These are phyloP conservation scores for Laburnicola sp. DNA, from an alignment of 2,329 filamentous ascomycete genomes.

Conservation along the genomic window DNA sequence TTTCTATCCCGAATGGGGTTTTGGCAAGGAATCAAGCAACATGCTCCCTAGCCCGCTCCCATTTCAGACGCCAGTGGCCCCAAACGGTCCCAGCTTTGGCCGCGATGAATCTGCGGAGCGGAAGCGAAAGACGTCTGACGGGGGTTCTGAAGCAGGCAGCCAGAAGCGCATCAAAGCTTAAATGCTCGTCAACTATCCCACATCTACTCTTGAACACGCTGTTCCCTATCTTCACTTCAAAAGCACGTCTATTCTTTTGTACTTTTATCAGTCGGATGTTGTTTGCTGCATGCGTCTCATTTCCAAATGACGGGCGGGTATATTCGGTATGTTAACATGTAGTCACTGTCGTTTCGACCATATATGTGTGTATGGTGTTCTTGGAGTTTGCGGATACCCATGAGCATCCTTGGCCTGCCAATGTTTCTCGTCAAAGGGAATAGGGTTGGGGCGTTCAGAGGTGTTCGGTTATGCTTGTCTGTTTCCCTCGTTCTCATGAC, in stretches of 20 bases:
- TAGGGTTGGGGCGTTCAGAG: background rate
- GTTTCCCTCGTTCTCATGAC: slow-evolving; percentile 1
- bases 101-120: slow-evolving; percentile 47
- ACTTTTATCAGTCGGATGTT: slow-evolving; percentile 3
- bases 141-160: slow-evolving; percentile 41
- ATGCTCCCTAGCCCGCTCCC: slow-evolving; percentile 90
- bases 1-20: slow-evolving; percentile 92
- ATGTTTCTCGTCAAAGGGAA: background rate
- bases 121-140: slow-evolving; percentile 47
- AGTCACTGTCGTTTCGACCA: slow-evolving; percentile 6
- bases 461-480: slow-evolving; percentile 6
- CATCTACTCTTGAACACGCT: background rate
- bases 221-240: slow-evolving; percentile 7
- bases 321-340: background rate
- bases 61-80: slow-evolving; percentile 77
- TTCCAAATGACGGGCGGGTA: slow-evolving; percentile 4
- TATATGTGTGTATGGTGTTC: slow-evolving; percentile 1
- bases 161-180: slow-evolving; percentile 45
- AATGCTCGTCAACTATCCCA: slow-evolving; percentile 2
- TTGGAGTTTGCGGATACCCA: slow-evolving; percentile 17
- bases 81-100: slow-evolving; percentile 49
- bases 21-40: slow-evolving; percentile 77
- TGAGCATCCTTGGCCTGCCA: slow-evolving; percentile 1
- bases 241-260: slow-evolving; percentile 10
- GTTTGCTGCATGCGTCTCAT: slow-evolving; percentile 1